Evolutionary conservation across 345 rosid species (phyloP), one percentile per base, ranked within the genome.

Genomic region (Geranium brycei): DNA sequence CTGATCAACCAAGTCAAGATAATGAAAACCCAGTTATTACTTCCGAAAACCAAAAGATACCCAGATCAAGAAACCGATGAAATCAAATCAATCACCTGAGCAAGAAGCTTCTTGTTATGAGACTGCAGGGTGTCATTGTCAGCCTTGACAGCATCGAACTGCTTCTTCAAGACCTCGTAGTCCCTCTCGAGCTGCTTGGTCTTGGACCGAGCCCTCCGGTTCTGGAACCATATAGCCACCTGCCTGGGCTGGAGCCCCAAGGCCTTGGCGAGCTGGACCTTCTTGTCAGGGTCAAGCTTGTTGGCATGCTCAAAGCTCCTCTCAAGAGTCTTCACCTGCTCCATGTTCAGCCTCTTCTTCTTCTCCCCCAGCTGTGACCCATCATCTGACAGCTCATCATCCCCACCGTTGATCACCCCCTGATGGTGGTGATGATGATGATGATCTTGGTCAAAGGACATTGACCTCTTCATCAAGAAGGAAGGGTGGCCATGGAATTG

Each of bases 341-440:
- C 74, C 72, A 75, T 14, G 65, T 64, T 75, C 40, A 75, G 71
- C 61, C 78, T 75, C 69, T 75, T 75, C 66, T 75, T 75, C 66
- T 67, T 75, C 72, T 75, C 78, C 61, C 78, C 78, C 19, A 70
- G 17, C 17, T 70, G 74, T 0, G 71, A 70, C 23, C 78, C 78
- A 79, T 88, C 96, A 71, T 88, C 96, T 4, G 92, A 88, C 62
- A 83, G 74, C 13, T 88, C 90, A 62, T 86, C 90, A 30, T 86
- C 95, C 53, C 82, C 83, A 57, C 72, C 75, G 51, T 69, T 86
- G 8, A 18, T 57, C 35, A 79, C 89, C 58, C 70, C 63, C 77
- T 80, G 23, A 56, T 56, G 58, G 5, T 58, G 6, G 5, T 17
- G 28, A 0, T 23, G 28, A 23, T 23, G 28, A 2, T 23, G 28